A percentile compares a stretch with the other conserved stretches of the same genome.
These are phyloP conservation scores for Acorus gramineus DNA, from an alignment of 106 monocot genomes.

Conservation along the genomic window DNA sequence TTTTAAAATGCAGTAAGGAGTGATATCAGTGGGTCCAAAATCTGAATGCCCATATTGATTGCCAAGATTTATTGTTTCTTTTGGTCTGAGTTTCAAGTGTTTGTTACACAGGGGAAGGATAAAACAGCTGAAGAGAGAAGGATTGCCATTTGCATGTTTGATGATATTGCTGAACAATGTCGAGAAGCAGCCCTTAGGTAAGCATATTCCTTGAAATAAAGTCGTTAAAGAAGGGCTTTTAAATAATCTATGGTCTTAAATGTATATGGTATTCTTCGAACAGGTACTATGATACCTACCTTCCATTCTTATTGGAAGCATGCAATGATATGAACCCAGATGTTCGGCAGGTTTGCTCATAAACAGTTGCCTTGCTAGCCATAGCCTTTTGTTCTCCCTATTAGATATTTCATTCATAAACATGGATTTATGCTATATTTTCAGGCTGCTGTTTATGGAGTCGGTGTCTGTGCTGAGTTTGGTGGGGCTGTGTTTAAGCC, in stretches of 20 bases:
- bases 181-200: conserved; percentile 84
- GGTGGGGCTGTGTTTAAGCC: conserved; percentile 76
- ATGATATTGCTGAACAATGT: conserved; percentile 97
- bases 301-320: conserved; percentile 89
- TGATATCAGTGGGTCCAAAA: no score
- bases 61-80: neutral
- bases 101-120: conserved; percentile 63
- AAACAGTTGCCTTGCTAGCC: neutral
- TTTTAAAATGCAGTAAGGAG: no score
- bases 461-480: conserved; percentile 93
- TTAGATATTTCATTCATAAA: neutral
- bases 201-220: conserved; percentile 5
- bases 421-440: conserved; percentile 2
- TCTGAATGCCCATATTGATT: no score
- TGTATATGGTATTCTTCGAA: conserved; percentile 7
- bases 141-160: conserved; percentile 97
- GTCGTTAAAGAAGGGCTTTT: neutral
- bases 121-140: conserved; percentile 89
- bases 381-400: neutral
- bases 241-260: neutral
- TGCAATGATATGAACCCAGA: conserved; percentile 84
- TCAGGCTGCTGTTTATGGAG: conserved; percentile 95
- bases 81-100: neutral
- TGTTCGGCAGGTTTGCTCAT: conserved; percentile 66
- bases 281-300: conserved; percentile 87